Conservation (phyloP, 2,329 filamentous ascomycete species). For the Helminthosporium solani region DNA sequence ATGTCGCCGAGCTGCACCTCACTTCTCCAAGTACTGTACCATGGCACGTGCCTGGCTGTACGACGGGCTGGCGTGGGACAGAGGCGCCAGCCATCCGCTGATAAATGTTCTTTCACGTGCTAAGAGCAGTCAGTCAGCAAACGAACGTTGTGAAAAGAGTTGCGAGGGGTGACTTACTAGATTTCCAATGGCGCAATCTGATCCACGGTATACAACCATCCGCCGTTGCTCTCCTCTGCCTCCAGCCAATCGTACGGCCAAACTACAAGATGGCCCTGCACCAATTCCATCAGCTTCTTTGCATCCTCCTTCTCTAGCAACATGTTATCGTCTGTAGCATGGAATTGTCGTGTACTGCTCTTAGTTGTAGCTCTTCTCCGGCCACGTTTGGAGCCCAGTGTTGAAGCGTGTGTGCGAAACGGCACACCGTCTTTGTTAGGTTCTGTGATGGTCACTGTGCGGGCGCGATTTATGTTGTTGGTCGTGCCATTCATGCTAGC, state of each 20-base stretch:
- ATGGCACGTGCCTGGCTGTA: no score
- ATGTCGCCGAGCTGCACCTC: background rate
- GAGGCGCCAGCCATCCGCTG: background rate
- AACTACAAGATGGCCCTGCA: conserved; percentile 84
- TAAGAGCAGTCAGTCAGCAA: conserved; percentile 1
- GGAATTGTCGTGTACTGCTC: conserved; percentile 64
- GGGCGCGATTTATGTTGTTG: conserved; percentile 19
- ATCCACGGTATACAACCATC: conserved; percentile 97
- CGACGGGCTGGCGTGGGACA: no score
- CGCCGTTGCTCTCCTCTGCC: conserved; percentile 86
- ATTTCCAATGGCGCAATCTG: conserved; percentile 95
- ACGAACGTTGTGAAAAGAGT: background rate
- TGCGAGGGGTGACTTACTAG: conserved; percentile 56
- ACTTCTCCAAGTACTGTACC: background rate
- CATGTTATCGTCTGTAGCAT: conserved; percentile 64
- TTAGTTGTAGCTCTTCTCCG: conserved; percentile 70
- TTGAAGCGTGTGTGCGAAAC: conserved; percentile 10
- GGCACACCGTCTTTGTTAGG: conserved; percentile 16
- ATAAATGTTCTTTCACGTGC: conserved; percentile 4
- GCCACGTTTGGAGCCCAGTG: conserved; percentile 39
- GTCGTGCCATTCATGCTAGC: conserved; percentile 6
- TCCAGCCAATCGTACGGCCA: conserved; percentile 92
- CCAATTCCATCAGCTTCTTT: conserved; percentile 75
- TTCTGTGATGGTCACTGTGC: conserved; percentile 41
- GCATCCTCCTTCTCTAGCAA: conserved; percentile 73